These are phyloP conservation scores for Vitis vinifera DNA, from an alignment of 164 flowering plant species.

Conservation along the genomic window DNA sequence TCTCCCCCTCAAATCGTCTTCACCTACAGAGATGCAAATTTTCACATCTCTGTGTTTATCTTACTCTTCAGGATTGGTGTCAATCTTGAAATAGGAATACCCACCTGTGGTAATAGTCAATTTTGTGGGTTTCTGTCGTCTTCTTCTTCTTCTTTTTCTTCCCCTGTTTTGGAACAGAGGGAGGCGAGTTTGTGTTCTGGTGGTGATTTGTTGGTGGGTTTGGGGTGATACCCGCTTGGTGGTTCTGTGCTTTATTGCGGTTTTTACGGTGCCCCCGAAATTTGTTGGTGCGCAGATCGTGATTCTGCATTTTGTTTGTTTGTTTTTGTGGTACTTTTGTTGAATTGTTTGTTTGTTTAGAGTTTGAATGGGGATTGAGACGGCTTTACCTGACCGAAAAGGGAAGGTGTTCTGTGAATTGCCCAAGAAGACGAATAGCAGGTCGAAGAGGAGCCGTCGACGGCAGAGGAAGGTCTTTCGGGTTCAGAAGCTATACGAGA, in stretches of 20 bases:
- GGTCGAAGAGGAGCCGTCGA: conserved; percentile 37
- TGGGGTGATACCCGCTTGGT: conserved; percentile 16
- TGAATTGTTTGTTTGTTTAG: neutral
- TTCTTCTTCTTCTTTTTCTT: conserved; percentile 4
- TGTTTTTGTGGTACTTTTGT: neutral
- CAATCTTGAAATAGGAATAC: too few relatives aligned
- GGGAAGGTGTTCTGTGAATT: conserved; percentile 26
- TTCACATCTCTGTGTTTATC: conserved; percentile 9
- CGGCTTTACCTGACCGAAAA: conserved; percentile 23
- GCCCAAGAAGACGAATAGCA: conserved; percentile 23
- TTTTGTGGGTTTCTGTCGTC: neutral
- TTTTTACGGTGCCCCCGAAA: conserved; percentile 4
- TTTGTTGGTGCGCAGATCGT: too few relatives aligned
- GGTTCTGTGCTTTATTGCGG: conserved; percentile 2
- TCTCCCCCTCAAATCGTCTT: neutral
- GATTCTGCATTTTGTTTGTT: neutral
- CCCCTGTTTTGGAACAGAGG: neutral
- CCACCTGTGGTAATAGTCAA: too few relatives aligned
- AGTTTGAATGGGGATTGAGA: conserved; percentile 41
- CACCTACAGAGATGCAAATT: conserved; percentile 14
- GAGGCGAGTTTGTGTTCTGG: too few relatives aligned
- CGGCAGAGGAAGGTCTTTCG: conserved; percentile 28
- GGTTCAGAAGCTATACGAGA: conserved; percentile 51
- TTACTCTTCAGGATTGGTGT: neutral
- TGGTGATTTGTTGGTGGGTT: conserved; percentile 1